Percentiles rank a stretch among this genome's conserved stretches.
Conservation (phyloP, 176 grass and related monocot species). For the Bromus sterilis region DNA sequence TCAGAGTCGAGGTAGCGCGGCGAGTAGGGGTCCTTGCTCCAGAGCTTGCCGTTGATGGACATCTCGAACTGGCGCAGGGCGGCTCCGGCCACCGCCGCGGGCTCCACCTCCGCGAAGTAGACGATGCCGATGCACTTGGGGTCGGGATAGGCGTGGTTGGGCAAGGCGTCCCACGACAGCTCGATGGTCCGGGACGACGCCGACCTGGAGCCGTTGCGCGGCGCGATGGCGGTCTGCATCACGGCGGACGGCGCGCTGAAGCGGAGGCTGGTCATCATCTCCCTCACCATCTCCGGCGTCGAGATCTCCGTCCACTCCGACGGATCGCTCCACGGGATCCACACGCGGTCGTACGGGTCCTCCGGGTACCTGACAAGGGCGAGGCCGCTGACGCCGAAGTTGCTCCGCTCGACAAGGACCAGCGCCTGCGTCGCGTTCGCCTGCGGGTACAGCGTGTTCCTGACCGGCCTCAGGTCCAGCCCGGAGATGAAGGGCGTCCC, state of each 20-base stretch:
- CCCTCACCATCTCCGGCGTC: background rate
- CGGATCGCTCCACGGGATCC: background rate
- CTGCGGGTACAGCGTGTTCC: background rate
- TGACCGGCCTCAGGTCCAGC: slow-evolving; percentile 36
- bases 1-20: background rate
- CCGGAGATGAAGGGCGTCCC: slow-evolving; percentile 49
- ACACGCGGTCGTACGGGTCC: slow-evolving; percentile 21
- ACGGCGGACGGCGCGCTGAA: slow-evolving; percentile 31
- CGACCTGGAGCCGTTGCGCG: slow-evolving; percentile 18
- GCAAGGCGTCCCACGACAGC: background rate
- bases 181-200: slow-evolving; percentile 1
- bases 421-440: background rate
- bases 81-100: background rate
- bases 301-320: background rate
- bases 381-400: slow-evolving; percentile 17
- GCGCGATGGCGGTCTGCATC: slow-evolving; percentile 33
- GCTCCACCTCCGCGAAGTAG: slow-evolving; percentile 28
- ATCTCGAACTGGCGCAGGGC: slow-evolving; percentile 22
- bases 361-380: slow-evolving; percentile 30
- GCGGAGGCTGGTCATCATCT: rapidly evolving
- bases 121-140: slow-evolving; percentile 5
- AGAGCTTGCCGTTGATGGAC: background rate
- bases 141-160: background rate
- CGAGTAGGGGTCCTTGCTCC: background rate
- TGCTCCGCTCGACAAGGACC: slow-evolving; percentile 1